Conservation (phyloP, 2,329 filamentous ascomycete genomes). For the Beauveria medogensis region DNA sequence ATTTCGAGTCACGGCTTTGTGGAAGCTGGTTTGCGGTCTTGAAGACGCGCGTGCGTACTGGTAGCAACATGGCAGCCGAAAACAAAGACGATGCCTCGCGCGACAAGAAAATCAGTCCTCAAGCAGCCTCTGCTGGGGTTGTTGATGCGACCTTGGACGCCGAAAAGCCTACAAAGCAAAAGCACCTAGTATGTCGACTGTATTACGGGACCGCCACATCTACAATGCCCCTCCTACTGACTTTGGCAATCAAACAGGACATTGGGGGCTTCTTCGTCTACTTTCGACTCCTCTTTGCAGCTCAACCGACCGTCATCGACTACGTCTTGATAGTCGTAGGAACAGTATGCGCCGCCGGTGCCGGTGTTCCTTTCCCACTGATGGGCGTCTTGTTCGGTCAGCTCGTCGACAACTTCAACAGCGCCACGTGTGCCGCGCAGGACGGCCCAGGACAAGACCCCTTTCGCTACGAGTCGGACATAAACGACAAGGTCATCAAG, state of each 20-base stretch:
- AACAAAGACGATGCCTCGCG: not conserved
- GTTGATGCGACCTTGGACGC: not conserved
- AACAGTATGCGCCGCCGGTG: constrained; percentile 35
- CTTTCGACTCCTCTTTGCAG: constrained; percentile 30
- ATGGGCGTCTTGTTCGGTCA: constrained; percentile 50
- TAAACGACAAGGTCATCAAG: constrained; percentile 45
- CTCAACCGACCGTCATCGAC: constrained; percentile 27
- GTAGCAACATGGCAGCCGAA: not conserved
- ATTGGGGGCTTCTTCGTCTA: constrained; percentile 27
- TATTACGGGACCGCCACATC: no score
- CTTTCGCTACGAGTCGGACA: constrained; percentile 17
- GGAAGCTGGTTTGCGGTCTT: not conserved
- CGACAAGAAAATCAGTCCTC: not conserved
- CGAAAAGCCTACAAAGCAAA: not conserved
- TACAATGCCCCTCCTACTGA: not conserved
- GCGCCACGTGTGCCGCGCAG: constrained; percentile 34
- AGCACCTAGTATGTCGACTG: not conserved
- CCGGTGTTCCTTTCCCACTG: constrained; percentile 48
- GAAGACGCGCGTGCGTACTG: not conserved
- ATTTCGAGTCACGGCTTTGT: not conserved
- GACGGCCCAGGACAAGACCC: constrained; percentile 15
- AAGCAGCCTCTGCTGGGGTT: not conserved
- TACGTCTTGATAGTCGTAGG: constrained; percentile 24
- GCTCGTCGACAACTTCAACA: constrained; percentile 47
- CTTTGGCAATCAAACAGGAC: not conserved